Evolutionary conservation across 2,329 filamentous ascomycete genomes (phyloP).

Genomic region (Lachnum nothofagi): DNA sequence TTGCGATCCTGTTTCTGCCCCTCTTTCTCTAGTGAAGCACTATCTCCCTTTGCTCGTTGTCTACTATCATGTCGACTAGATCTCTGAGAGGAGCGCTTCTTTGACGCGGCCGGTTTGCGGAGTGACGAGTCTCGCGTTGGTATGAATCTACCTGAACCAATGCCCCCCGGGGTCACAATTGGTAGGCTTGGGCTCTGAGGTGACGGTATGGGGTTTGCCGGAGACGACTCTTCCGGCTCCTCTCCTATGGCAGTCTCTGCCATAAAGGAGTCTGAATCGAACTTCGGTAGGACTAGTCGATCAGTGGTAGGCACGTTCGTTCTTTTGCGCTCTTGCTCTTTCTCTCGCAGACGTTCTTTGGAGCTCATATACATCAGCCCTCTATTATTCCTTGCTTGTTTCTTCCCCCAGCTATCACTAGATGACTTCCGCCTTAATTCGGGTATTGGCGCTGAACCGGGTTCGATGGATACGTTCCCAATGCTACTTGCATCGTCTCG

Average conservation of each 20-base stretch:
- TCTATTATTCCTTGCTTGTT: slow-evolving; percentile 47
- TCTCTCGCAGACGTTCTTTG: slow-evolving; percentile 59
- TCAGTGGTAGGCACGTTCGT: slow-evolving; percentile 36
- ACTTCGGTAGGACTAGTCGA: slow-evolving; percentile 21
- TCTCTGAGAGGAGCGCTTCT: slow-evolving; percentile 48
- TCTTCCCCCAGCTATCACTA: slow-evolving; percentile 59
- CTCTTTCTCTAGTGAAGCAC: slow-evolving; percentile 23
- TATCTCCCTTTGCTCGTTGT: slow-evolving; percentile 35
- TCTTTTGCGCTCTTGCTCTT: slow-evolving; percentile 57
- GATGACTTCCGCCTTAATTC: slow-evolving; percentile 51
- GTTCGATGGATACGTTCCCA: slow-evolving; percentile 60
- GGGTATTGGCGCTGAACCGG: slow-evolving; percentile 41
- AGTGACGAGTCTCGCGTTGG: slow-evolving; percentile 65
- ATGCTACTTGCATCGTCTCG: slow-evolving; percentile 55
- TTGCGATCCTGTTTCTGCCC: slow-evolving; percentile 20
- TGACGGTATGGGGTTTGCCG: slow-evolving; percentile 21
- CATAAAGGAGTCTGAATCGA: slow-evolving; percentile 32
- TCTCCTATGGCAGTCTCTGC: slow-evolving; percentile 41
- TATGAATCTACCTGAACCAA: slow-evolving; percentile 45
- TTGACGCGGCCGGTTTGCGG: slow-evolving; percentile 50
- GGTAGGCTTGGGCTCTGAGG: slow-evolving; percentile 9
- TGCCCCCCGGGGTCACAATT: slow-evolving; percentile 24
- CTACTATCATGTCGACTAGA: slow-evolving; percentile 42
- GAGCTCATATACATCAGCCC: slow-evolving; percentile 71
- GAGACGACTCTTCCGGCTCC: slow-evolving; percentile 36